Evolutionary conservation across 2,329 filamentous ascomycete species (phyloP).

Genomic region (Aureobasidium subglaciale): DNA sequence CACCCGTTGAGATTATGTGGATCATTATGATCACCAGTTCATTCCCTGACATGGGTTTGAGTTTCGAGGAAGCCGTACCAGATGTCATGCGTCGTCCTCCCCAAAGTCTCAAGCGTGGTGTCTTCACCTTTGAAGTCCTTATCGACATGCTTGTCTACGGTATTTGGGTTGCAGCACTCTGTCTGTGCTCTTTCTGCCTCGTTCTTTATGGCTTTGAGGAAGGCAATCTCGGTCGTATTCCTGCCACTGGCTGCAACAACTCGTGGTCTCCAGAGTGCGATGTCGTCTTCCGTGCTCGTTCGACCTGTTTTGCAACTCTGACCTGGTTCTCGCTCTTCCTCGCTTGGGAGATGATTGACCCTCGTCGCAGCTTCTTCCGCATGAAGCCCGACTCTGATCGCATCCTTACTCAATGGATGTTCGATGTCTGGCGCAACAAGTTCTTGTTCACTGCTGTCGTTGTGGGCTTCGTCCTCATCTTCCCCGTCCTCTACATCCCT

Average conservation of each 20-base stretch:
- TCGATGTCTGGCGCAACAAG: conserved; percentile 63
- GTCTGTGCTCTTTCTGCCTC: conserved; percentile 55
- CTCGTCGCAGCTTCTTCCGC: conserved; percentile 66
- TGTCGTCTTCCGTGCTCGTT: conserved; percentile 62
- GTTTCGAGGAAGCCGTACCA: conserved; percentile 65
- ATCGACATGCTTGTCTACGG: conserved; percentile 77
- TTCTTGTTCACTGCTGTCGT: conserved; percentile 48
- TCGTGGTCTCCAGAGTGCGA: conserved; percentile 49
- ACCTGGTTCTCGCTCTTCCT: conserved; percentile 72
- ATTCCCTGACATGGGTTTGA: conserved; percentile 80
- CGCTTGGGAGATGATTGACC: conserved; percentile 71
- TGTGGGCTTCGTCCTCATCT: conserved; percentile 39
- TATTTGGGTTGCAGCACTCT: conserved; percentile 64
- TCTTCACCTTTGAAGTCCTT: conserved; percentile 72
- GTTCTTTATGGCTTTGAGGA: conserved; percentile 57
- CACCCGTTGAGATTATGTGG: conserved; percentile 82
- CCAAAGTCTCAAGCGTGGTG: conserved; percentile 58
- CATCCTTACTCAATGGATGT: conserved; percentile 59
- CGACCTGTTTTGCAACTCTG: conserved; percentile 65
- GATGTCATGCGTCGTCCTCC: conserved; percentile 78
- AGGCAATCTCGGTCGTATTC: conserved; percentile 38
- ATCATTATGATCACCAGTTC: conserved; percentile 90
- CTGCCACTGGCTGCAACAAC: conserved; percentile 57
- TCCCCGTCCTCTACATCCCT: conserved; percentile 56
- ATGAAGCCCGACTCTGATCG: conserved; percentile 58